Conservation (phyloP, 192 early-diverging fungal species). For the Thoreauomyces humboldtii region DNA sequence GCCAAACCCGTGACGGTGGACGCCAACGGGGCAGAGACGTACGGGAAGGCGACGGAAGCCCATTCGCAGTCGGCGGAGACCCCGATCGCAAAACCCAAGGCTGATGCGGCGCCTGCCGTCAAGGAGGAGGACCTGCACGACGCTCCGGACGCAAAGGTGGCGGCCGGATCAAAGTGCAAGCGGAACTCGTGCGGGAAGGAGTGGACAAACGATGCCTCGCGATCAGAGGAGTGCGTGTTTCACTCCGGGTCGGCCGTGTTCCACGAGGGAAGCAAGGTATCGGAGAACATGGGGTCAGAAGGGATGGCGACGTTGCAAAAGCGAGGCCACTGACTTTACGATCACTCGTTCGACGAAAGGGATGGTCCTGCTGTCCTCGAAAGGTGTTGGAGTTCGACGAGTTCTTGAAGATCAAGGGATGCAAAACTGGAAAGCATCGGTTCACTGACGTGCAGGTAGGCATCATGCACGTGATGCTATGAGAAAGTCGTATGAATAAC, state of each 20-base stretch:
- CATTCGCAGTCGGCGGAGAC: constrained; percentile 30
- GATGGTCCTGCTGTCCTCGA: constrained; percentile 93
- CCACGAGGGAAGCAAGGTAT: constrained; percentile 92
- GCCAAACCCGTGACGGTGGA: constrained; percentile 20
- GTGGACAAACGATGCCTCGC: constrained; percentile 59
- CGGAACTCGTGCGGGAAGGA: constrained; percentile 71
- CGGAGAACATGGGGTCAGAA: not conserved
- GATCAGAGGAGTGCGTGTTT: constrained; percentile 68
- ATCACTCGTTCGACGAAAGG: constrained; percentile 32
- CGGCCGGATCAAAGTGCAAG: constrained; percentile 76
- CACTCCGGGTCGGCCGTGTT: constrained; percentile 91
- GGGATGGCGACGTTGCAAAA: not conserved
- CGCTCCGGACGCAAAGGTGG: constrained; percentile 66
- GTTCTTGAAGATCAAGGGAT: constrained; percentile 93
- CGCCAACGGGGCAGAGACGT: constrained; percentile 36
- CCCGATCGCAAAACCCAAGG: constrained; percentile 18
- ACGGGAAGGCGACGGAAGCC: constrained; percentile 31
- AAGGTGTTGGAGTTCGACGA: constrained; percentile 98
- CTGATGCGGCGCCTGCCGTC: constrained; percentile 34
- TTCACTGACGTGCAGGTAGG: constrained; percentile 60
- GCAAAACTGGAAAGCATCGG: constrained; percentile 83
- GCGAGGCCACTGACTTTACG: not conserved
- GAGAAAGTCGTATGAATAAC: too few relatives aligned
- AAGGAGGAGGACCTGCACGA: constrained; percentile 76
- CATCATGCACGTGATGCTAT: too few relatives aligned